These are phyloP conservation scores for Choiromyces venosus DNA, from an alignment of 495 filamentous ascomycete species.

Conservation along the genomic window DNA sequence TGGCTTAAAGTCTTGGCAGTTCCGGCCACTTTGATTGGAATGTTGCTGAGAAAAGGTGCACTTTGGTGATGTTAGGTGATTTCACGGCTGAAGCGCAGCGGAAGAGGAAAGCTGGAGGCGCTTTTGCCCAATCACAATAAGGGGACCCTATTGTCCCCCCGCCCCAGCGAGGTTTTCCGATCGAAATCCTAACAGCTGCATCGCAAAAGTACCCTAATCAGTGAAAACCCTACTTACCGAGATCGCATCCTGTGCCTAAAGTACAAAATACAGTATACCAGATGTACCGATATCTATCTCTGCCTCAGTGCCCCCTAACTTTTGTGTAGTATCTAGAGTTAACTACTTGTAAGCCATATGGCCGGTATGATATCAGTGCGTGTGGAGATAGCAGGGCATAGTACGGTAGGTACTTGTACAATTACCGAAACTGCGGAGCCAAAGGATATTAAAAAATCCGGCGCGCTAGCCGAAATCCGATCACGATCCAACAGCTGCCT, in stretches of 20 bases:
- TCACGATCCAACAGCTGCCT: not conserved
- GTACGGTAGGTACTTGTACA: not conserved
- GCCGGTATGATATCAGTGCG: not conserved
- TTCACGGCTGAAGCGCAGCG: not conserved
- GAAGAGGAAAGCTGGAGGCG: not conserved
- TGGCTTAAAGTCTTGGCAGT: not conserved
- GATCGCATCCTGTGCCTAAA: not conserved
- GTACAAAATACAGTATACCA: not conserved
- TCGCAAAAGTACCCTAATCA: not conserved
- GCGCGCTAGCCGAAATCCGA: not conserved
- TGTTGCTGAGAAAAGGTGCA: not conserved
- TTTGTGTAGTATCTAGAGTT: not conserved
- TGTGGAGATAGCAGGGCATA: not conserved
- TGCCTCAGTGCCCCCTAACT: not conserved
- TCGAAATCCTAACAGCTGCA: not conserved
- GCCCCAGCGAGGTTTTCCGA: not conserved
- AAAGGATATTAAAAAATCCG: not conserved
- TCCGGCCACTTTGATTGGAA: not conserved
- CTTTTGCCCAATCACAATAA: not conserved
- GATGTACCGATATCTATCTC: not conserved
- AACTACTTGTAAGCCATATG: not conserved
- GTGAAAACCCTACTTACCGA: not conserved
- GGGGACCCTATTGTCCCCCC: not conserved
- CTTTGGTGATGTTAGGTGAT: not conserved
- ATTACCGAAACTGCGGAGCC: not conserved